A percentile compares a stretch with the other conserved stretches of the same genome.
Conservation (phyloP, 2,329 filamentous ascomycete species). For the Fusarium cicatricum region DNA sequence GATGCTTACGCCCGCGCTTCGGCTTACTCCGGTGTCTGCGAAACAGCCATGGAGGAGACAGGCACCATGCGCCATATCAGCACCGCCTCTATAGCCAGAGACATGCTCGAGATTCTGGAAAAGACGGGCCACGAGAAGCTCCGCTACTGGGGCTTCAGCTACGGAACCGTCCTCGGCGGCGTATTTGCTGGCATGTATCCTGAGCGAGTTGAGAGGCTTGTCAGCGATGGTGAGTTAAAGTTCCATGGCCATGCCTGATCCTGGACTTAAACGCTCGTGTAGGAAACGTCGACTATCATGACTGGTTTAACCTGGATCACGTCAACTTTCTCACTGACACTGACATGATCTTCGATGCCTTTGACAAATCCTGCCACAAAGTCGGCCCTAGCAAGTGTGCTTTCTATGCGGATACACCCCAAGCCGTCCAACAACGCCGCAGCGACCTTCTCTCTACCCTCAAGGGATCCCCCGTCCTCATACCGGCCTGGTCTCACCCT, state of each 20-base stretch:
- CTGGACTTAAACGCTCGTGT: neutral
- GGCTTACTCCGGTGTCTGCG: constrained; percentile 55
- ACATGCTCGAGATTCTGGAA: constrained; percentile 57
- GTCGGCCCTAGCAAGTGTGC: constrained; percentile 59
- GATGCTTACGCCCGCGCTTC: constrained; percentile 54
- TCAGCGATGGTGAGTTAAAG: constrained; percentile 56
- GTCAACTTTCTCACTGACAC: constrained; percentile 61
- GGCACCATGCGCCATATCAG: constrained; percentile 53
- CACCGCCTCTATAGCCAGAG: constrained; percentile 55
- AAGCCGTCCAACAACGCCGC: constrained; percentile 51
- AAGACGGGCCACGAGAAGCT: constrained; percentile 53
- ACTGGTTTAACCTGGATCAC: constrained; percentile 58
- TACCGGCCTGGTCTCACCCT: constrained; percentile 42
- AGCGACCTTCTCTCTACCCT: constrained; percentile 51
- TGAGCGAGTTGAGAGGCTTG: constrained; percentile 58
- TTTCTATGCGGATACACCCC: constrained; percentile 50
- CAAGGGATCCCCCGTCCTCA: constrained; percentile 53
- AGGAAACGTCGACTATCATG: constrained; percentile 62
- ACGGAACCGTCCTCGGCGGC: constrained; percentile 61
- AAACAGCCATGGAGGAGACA: constrained; percentile 47
- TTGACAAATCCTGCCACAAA: constrained; percentile 62
- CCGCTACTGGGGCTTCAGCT: constrained; percentile 64
- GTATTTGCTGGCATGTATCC: constrained; percentile 62
- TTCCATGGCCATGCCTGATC: fast-evolving
- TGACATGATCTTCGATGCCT: constrained; percentile 61